Base-by-base conservation (phyloP, 768 basidiomycete genomes). In the Heimioporus sp. region DNA sequence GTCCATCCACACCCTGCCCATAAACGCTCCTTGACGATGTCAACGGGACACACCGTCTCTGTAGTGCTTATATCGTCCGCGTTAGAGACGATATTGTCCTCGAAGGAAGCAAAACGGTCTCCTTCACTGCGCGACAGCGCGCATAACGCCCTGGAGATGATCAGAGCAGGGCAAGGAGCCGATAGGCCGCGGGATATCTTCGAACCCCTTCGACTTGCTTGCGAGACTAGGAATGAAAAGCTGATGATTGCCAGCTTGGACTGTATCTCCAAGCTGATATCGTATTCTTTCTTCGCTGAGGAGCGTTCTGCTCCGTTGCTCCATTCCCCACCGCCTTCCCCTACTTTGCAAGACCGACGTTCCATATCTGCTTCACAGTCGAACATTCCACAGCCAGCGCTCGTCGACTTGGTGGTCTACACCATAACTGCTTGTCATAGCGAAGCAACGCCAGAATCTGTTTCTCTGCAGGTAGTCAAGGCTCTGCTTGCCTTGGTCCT, bases 211-310 rank as follows among this genome's bases (percentile, higher is more conserved):
- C 84, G 92, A 44, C 76, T 98, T 47, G 97, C 97, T 10, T 98
- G 97, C 73, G 96, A 98, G 75, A 98, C 95, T 5, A 81, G 86
- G 46, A 90, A 80, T 56, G 94, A 98, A 67, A 92, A 92, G 59
- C 80, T 98, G 32, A 91, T 94, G 87, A 92, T 97, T 65, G 91
- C 94, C 16, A 96, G 95, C 61, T 75, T 99, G 67, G 97, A 99
- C 70, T 95, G 97, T 64, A 93, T 98, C 54, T 92, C 93, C 49
- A 99, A 99, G 71, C 82, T 99, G 58, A 91, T 98, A 56, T 95
- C 94, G 8, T 92, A 98, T 70, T 94, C 92, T 21, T 98, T 98
- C 80, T 98, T 98, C 64, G 81, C 83, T 39, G 95, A 97, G 60
- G 69, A 80, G 31, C 72, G 76, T 34, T 67, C 76, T 10, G 52